These are phyloP conservation scores for Turnera subulata DNA, from an alignment of 345 rosid species.

Conservation along the genomic window DNA sequence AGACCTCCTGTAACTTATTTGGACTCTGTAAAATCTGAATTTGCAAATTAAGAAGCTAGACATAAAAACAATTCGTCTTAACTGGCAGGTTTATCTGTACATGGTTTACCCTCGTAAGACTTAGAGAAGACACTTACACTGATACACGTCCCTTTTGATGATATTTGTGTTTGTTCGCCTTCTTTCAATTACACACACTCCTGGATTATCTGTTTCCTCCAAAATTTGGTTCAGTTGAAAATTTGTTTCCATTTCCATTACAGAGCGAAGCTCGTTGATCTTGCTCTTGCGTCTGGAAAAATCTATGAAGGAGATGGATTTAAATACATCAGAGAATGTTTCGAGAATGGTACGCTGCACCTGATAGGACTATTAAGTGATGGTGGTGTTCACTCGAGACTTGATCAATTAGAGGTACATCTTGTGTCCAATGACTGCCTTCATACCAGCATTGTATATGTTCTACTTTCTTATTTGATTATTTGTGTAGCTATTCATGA, in stretches of 20 bases:
- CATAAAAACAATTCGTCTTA: too few species aligned
- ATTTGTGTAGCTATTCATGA: slow-evolving; percentile 61
- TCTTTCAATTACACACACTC: neutral
- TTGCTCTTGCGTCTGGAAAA: slow-evolving; percentile 89
- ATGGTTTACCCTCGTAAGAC: too few species aligned
- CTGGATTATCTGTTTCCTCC: too few species aligned
- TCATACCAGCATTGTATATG: neutral
- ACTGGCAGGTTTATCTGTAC: too few species aligned
- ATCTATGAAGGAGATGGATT: slow-evolving; percentile 84
- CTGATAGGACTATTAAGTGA: slow-evolving; percentile 91
- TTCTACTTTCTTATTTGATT: neutral
- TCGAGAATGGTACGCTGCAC: slow-evolving; percentile 63
- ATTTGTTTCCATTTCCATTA: slow-evolving; percentile 18
- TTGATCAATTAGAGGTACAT: slow-evolving; percentile 79
- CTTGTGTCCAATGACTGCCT: neutral
- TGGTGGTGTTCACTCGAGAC: slow-evolving; percentile 96
- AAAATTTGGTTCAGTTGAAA: neutral
- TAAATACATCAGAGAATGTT: slow-evolving; percentile 57
- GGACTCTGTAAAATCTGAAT: too few species aligned
- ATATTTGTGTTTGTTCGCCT: neutral
- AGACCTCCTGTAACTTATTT: too few species aligned
- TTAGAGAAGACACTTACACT: too few species aligned
- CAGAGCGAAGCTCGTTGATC: slow-evolving; percentile 91
- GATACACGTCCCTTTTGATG: too few species aligned
- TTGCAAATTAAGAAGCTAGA: too few species aligned